Evolutionary conservation across 2,329 filamentous ascomycete genomes (phyloP).

Genomic region (Exophiala spinifera): DNA sequence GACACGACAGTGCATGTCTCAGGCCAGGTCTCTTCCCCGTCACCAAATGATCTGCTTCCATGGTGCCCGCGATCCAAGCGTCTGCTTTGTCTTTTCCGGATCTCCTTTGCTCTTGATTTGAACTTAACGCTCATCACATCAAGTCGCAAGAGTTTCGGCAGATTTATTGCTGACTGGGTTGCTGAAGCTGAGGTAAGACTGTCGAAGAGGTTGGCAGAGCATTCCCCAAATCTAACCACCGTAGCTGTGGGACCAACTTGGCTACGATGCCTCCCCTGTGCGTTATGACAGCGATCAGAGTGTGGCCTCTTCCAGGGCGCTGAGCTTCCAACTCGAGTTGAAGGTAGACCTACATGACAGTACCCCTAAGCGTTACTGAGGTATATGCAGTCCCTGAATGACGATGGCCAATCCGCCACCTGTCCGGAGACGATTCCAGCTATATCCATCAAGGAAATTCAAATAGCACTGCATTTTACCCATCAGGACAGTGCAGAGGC

Average conservation of each 20-base stretch:
- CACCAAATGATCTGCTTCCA: conserved; percentile 1
- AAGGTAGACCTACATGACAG: conserved; percentile 6
- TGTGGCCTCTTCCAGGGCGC: not conserved
- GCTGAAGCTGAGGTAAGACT: conserved; percentile 18
- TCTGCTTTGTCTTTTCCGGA: conserved; percentile 11
- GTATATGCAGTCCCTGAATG: conserved; percentile 4
- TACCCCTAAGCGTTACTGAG: not conserved
- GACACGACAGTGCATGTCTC: conserved; percentile 1
- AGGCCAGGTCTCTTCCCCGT: not conserved
- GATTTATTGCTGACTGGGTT: conserved; percentile 9
- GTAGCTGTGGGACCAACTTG: conserved; percentile 22
- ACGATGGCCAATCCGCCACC: conserved; percentile 3
- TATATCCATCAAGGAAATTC: conserved; percentile 1
- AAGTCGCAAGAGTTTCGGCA: not conserved
- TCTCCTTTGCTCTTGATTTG: conserved; percentile 12
- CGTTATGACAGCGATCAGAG: not conserved
- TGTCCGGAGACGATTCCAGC: conserved; percentile 3
- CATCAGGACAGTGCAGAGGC: too few relatives aligned
- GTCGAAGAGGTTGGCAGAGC: not conserved
- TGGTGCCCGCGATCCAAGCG: conserved; percentile 16
- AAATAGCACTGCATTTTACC: conserved; percentile 4
- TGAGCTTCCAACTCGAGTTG: conserved; percentile 11
- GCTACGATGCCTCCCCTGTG: conserved; percentile 13
- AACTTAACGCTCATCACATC: not conserved
- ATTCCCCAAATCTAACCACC: conserved; percentile 3